phyloP scores from a whole-genome alignment of 331 rosid genomes.

The Erythrophleum ivorense region DNA sequence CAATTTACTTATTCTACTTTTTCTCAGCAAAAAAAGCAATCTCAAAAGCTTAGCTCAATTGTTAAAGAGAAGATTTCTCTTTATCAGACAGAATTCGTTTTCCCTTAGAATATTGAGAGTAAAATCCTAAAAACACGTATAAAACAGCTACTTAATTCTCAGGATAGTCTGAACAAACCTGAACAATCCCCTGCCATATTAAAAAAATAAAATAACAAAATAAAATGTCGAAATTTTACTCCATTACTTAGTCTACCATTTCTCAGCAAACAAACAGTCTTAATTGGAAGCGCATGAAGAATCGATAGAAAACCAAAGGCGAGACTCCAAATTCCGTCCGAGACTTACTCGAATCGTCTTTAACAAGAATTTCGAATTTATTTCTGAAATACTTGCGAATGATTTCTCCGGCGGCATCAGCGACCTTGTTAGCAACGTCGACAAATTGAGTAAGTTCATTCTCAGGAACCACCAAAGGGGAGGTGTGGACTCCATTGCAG shows the following conservation, averaged over 20 bases:
- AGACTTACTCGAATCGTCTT: conserved; percentile 70
- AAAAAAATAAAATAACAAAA: background rate
- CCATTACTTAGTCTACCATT: background rate
- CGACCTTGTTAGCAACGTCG: conserved; percentile 63
- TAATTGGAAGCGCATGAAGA: background rate
- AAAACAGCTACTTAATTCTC: too few species aligned
- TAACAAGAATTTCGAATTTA: conserved; percentile 74
- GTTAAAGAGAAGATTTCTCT: background rate
- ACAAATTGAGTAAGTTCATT: conserved; percentile 55
- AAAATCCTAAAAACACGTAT: background rate
- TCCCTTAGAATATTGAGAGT: background rate
- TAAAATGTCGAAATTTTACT: background rate
- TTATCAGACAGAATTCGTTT: background rate
- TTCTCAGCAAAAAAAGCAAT: background rate
- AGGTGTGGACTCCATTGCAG: background rate
- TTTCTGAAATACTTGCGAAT: conserved; percentile 76
- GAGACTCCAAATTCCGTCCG: background rate
- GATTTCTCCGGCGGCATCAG: conserved; percentile 85
- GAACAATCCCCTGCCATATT: too few species aligned
- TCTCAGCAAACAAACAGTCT: background rate
- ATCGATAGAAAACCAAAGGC: background rate
- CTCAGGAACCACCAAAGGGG: background rate
- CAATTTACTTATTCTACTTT: background rate
- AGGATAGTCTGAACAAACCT: background rate
- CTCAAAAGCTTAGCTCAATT: background rate